phyloP scores from a whole-genome alignment of 768 basidiomycete genomes.

The Crucibulum laeve region DNA sequence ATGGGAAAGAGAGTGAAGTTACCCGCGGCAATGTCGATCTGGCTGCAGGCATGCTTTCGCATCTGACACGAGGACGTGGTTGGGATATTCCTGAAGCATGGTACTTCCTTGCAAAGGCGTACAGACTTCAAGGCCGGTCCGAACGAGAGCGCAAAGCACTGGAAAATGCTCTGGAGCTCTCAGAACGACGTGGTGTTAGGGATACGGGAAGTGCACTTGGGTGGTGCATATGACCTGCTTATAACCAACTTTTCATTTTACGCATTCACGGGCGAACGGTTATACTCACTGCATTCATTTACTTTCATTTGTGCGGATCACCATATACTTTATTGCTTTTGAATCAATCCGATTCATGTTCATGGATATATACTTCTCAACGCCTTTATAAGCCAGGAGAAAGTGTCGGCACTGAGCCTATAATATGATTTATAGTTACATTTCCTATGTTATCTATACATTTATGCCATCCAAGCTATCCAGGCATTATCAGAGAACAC shows the following conservation, averaged over 20 bases:
- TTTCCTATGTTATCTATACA: too few species aligned
- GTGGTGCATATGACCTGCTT: conserved; percentile 49
- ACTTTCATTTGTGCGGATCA: too few species aligned
- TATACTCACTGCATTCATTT: not conserved
- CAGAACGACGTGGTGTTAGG: conserved; percentile 60
- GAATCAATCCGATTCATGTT: too few species aligned
- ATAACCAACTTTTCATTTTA: not conserved
- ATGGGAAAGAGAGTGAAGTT: conserved; percentile 9
- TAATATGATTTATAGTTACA: too few species aligned
- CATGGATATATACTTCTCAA: too few species aligned
- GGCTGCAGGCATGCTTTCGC: conserved; percentile 75
- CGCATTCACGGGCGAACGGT: not conserved
- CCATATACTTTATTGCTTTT: too few species aligned
- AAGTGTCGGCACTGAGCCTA: too few species aligned
- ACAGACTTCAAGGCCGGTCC: conserved; percentile 67
- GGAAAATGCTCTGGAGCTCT: conserved; percentile 58
- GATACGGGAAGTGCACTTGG: conserved; percentile 62
- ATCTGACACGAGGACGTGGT: conserved; percentile 72
- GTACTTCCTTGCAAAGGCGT: conserved; percentile 85
- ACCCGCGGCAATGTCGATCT: conserved; percentile 60
- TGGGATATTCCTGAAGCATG: conserved; percentile 96
- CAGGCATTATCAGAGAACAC: too few species aligned
- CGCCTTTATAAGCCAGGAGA: too few species aligned
- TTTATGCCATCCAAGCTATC: too few species aligned
- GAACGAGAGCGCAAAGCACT: conserved; percentile 75